Evolutionary conservation across 2,329 filamentous ascomycete species (phyloP).

Genomic region (Monosporascus sp.): DNA sequence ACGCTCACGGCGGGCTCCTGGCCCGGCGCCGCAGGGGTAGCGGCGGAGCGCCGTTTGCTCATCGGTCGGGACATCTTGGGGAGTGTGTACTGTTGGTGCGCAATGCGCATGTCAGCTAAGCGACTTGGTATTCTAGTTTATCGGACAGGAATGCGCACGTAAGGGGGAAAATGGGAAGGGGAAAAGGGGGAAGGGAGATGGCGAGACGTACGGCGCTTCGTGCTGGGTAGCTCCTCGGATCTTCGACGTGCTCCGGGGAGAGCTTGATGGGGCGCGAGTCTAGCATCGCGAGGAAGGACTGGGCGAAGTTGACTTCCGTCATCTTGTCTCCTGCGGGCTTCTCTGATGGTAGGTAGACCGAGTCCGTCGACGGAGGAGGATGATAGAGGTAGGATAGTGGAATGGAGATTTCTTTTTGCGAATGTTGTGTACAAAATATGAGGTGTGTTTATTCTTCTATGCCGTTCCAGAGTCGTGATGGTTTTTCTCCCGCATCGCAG

Average conservation of each 20-base stretch:
- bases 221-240: slow-evolving; percentile 72
- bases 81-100: slow-evolving; percentile 58
- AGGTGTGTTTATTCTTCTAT: too few relatives aligned
- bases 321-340: slow-evolving; percentile 38
- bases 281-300: slow-evolving; percentile 73
- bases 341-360: too few relatives aligned
- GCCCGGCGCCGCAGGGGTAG: slow-evolving; percentile 39
- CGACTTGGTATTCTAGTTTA: slow-evolving; percentile 3
- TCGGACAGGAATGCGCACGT: neutral
- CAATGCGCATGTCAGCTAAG: too few relatives aligned
- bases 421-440: too few relatives aligned
- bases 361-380: neutral
- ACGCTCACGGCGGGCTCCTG: slow-evolving; percentile 52
- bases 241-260: slow-evolving; percentile 84
- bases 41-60: slow-evolving; percentile 39
- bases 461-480: too few relatives aligned
- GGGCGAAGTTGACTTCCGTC: slow-evolving; percentile 83
- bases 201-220: slow-evolving; percentile 63
- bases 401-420: too few relatives aligned
- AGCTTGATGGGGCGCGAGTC: slow-evolving; percentile 77
- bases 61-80: slow-evolving; percentile 60
- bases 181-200: slow-evolving; percentile 9
- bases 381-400: slow-evolving; percentile 1
- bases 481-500: too few relatives aligned
- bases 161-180: neutral